Evolutionary conservation across 2,329 filamentous ascomycete species (phyloP).

Genomic region (Hypoxylon sp.): DNA sequence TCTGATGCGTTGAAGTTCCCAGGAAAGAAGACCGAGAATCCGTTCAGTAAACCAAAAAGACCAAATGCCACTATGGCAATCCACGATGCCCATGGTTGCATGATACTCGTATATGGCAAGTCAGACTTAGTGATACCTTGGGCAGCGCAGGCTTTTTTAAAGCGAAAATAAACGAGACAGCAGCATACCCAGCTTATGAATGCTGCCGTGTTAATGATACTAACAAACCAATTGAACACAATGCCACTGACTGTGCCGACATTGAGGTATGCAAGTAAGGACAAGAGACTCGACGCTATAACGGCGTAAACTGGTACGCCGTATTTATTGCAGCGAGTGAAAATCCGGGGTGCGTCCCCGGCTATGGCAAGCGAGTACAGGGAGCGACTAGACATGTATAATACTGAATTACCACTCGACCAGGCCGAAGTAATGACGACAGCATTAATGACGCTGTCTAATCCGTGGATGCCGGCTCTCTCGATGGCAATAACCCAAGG

Average conservation of each 20-base stretch:
- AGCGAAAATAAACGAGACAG: conserved; percentile 71
- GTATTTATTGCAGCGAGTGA: conserved; percentile 62
- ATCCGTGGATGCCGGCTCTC: conserved; percentile 59
- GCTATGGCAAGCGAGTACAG: conserved; percentile 65
- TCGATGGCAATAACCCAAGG: conserved; percentile 68
- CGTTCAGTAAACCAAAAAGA: conserved; percentile 72
- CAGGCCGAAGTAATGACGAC: conserved; percentile 59
- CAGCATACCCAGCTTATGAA: conserved; percentile 69
- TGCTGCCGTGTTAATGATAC: conserved; percentile 66
- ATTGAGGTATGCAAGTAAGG: conserved; percentile 76
- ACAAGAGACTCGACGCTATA: conserved; percentile 68
- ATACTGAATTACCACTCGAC: conserved; percentile 61
- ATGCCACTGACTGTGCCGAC: conserved; percentile 70
- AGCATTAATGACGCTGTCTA: conserved; percentile 59
- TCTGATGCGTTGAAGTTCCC: conserved; percentile 67
- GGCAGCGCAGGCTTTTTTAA: conserved; percentile 64
- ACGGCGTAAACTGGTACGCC: conserved; percentile 59
- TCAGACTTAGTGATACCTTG: conserved; percentile 59
- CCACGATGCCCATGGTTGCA: conserved; percentile 72
- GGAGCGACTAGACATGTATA: conserved; percentile 64
- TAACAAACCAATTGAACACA: conserved; percentile 74
- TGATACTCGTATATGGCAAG: conserved; percentile 66
- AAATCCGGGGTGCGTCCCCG: conserved; percentile 64
- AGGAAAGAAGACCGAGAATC: conserved; percentile 75
- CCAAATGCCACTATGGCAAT: conserved; percentile 66